Base-by-base conservation (phyloP, 768 basidiomycete genomes). In the Tylopilus plumbeoviolaceoides region DNA sequence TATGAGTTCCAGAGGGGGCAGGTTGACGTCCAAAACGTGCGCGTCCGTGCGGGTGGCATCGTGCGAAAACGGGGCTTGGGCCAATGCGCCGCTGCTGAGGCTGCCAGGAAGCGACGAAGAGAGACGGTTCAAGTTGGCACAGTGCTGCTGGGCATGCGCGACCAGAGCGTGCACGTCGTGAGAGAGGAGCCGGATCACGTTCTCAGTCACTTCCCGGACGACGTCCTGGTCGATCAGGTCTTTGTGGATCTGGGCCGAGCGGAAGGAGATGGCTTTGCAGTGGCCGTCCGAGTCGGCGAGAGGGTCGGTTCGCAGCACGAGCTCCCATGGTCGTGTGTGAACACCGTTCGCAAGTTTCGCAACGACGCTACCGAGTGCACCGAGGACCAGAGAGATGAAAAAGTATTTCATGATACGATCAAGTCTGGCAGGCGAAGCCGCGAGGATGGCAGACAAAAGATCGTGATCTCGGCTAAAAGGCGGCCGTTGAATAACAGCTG, bases 261-360 rank as follows among this genome's bases (percentile, higher is more conserved):
- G 52, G 41, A 67, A 54, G 8, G 60, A 64, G 20, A 66, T 36
- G 33, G 52, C 18, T 27, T 52, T 14, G 55, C 65, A 67, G 53
- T 31, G 33, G 27, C 55, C 53, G n/a, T 52, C 36, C 44, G 23
- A 23, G 23, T 23, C 23, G n/a, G n/a, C n/a, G 23, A 55, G 42
- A 23, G 54, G 52, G 48, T 68, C 48, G n/a, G 47, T n/a, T 43
- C 51, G 58, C 10, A 66, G 21, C 20, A 59, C 57, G 20, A 66
- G 66, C 33, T 66, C 60, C 84, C 85, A 64, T 90, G 95, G 21
- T 89, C 91, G 21, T 85, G 86, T 78, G 81, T 84, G 87, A 86
- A 73, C 41, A 84, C 78, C 25, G 10, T n/a, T 42, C 8, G n/a
- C n/a, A n/a, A n/a, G n/a, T n/a, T n/a, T n/a, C n/a, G 51, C 59